Conservation (phyloP, 352 stramenopile genomes). For the Thalassiosira mediterranea region DNA sequence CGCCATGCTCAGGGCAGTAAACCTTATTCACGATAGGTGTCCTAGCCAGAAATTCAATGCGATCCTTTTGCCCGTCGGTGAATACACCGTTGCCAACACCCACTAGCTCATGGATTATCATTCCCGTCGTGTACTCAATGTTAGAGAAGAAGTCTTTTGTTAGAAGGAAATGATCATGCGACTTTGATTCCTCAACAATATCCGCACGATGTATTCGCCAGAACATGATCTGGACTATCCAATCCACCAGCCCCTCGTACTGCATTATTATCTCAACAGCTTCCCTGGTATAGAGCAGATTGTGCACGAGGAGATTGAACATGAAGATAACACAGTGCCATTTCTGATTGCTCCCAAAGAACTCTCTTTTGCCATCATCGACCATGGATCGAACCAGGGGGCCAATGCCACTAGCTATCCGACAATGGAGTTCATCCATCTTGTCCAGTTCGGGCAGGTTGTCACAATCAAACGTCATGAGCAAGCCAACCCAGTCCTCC, state of each 20-base stretch:
- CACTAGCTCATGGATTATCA: background rate
- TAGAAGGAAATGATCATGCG: background rate
- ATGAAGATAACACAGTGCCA: background rate
- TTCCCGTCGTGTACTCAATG: background rate
- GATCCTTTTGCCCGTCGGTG: background rate
- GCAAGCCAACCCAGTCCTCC: background rate
- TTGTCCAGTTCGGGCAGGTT: background rate
- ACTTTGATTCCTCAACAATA: slow-evolving; percentile 1
- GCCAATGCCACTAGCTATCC: background rate
- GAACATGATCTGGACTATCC: slow-evolving; percentile 1
- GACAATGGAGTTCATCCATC: background rate
- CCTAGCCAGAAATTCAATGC: background rate
- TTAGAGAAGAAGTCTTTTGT: background rate
- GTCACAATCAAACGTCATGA: background rate
- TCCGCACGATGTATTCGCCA: background rate
- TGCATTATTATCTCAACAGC: background rate
- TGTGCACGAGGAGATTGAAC: background rate
- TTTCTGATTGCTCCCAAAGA: background rate
- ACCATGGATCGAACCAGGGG: background rate
- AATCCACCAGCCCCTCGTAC: background rate
- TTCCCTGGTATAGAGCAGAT: background rate
- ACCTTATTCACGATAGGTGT: background rate
- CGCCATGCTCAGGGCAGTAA: background rate
- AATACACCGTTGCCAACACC: background rate
- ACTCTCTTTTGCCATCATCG: slow-evolving; percentile 3